Evolutionary conservation across 768 basidiomycete species (phyloP).

Genomic region (Rhodotorula babjevae): DNA sequence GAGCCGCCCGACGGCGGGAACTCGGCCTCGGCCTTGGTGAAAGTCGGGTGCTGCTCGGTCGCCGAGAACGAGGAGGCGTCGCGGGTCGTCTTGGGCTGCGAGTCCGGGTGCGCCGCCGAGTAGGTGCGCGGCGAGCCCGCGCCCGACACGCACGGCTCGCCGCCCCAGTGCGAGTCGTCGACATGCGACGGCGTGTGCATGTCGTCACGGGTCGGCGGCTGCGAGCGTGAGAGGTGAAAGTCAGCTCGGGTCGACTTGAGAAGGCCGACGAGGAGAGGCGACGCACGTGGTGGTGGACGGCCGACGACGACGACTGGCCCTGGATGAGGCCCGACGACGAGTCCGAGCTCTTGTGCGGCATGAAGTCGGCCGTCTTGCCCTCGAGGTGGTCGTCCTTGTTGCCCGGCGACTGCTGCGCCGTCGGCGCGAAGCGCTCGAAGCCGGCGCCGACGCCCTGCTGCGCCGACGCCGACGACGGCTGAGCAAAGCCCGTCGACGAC

Average conservation of each 20-base stretch:
- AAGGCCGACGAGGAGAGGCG: neutral
- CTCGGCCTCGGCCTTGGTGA: too few relatives aligned
- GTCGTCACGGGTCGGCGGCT: neutral
- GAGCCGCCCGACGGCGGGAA: too few relatives aligned
- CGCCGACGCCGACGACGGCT: too few relatives aligned
- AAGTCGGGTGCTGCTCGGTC: too few relatives aligned
- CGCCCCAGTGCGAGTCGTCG: neutral
- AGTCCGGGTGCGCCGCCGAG: too few relatives aligned
- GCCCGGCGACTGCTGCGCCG: neutral
- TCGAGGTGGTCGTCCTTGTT: neutral
- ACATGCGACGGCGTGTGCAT: constrained; percentile 1
- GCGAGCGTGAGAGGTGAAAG: neutral
- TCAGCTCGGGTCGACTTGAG: neutral
- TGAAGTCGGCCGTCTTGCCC: neutral
- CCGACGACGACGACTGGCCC: neutral
- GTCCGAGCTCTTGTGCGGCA: neutral
- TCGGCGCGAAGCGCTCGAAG: neutral
- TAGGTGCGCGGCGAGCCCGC: neutral
- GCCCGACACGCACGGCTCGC: neutral
- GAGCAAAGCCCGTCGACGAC: too few relatives aligned
- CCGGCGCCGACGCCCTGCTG: neutral
- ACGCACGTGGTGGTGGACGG: neutral
- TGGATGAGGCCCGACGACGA: neutral
- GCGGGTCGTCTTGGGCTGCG: too few relatives aligned
- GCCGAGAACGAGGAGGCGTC: too few relatives aligned